phyloP scores from a whole-genome alignment of 768 basidiomycete species.

The Hemileccinum impolitum region DNA sequence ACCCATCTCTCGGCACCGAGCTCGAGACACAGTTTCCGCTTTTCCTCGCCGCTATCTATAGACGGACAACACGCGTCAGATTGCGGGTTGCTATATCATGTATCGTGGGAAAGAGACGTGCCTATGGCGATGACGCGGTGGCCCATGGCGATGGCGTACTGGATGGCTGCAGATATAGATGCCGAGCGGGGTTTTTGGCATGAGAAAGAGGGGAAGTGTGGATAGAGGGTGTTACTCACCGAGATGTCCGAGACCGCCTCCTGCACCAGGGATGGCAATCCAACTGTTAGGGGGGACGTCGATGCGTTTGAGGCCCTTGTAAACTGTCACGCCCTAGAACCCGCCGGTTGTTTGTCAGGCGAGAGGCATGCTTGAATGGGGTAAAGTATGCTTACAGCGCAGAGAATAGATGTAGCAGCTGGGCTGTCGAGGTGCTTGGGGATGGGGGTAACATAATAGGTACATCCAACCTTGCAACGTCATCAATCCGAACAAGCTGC shows the following conservation, averaged over 20 bases:
- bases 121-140: constrained; percentile 45
- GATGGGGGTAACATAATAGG: constrained; percentile 42
- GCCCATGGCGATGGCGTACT: constrained; percentile 44
- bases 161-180: constrained; percentile 31
- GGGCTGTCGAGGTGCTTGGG: constrained; percentile 39
- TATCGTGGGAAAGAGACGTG: not conserved
- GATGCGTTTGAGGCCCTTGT: constrained; percentile 42
- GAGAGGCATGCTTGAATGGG: not conserved
- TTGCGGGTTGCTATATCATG: too few relatives aligned
- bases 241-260: constrained; percentile 43
- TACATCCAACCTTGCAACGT: constrained; percentile 29
- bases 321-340: constrained; percentile 40
- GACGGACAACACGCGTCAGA: too few relatives aligned
- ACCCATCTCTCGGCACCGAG: constrained; percentile 44
- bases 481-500: not conserved
- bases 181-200: not conserved
- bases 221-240: constrained; percentile 6
- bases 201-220: not conserved
- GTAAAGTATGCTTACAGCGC: constrained; percentile 31
- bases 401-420: constrained; percentile 43
- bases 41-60: constrained; percentile 43
- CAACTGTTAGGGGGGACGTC: constrained; percentile 35
- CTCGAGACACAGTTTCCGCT: constrained; percentile 33
- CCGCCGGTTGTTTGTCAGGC: not conserved
- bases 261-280: constrained; percentile 40